These are phyloP conservation scores for Sclerospora graminicola DNA, from an alignment of 352 stramenopile genomes.

Conservation along the genomic window DNA sequence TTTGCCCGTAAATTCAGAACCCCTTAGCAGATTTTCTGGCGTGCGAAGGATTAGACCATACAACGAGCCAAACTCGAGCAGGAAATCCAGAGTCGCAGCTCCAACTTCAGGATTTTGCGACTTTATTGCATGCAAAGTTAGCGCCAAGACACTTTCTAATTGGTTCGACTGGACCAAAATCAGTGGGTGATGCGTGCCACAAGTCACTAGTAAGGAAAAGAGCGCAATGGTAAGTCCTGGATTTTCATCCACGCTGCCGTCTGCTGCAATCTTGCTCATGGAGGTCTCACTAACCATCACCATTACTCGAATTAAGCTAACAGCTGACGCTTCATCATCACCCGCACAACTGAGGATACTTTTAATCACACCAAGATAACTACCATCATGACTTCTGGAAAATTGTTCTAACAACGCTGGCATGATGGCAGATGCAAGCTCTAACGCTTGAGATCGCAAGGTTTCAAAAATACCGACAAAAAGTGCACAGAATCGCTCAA, in stretches of 20 bases:
- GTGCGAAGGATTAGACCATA: slow-evolving; percentile 68
- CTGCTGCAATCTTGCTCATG: slow-evolving; percentile 41
- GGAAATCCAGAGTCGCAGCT: slow-evolving; percentile 39
- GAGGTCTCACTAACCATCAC: slow-evolving; percentile 44
- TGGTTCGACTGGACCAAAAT: slow-evolving; percentile 65
- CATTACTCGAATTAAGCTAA: no score
- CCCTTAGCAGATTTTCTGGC: slow-evolving; percentile 33
- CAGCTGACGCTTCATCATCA: slow-evolving; percentile 47
- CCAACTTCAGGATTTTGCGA: slow-evolving; percentile 61
- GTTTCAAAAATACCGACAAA: slow-evolving; percentile 50
- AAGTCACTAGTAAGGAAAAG: no score
- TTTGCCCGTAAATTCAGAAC: slow-evolving; percentile 38
- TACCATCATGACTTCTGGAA: slow-evolving; percentile 40
- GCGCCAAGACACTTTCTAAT: slow-evolving; percentile 42
- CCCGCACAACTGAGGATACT: slow-evolving; percentile 52
- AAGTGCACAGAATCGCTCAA: slow-evolving; percentile 43
- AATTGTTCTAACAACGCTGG: slow-evolving; percentile 54
- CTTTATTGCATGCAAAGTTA: no score
- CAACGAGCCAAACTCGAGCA: slow-evolving; percentile 54
- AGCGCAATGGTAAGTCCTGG: slow-evolving; percentile 35
- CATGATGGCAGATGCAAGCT: slow-evolving; percentile 53
- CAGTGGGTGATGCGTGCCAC: slow-evolving; percentile 33
- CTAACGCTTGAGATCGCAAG: slow-evolving; percentile 49
- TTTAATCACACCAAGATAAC: slow-evolving; percentile 59
- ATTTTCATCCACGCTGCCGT: no score